These are phyloP conservation scores for Cyathus striatus DNA, from an alignment of 768 basidiomycete species.

Conservation along the genomic window DNA sequence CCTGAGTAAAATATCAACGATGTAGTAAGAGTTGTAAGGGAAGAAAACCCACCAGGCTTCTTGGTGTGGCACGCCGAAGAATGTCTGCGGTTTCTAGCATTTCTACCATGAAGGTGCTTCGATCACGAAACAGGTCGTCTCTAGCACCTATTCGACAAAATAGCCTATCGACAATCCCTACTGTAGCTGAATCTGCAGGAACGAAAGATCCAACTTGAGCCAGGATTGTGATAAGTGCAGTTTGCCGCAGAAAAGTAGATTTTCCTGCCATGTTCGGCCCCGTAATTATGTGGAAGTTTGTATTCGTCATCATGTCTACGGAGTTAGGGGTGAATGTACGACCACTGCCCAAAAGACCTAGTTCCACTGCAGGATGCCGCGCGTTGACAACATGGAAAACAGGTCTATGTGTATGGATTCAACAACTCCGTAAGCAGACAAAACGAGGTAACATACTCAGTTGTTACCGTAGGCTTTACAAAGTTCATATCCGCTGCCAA, in stretches of 20 bases:
- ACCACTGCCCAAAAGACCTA: slow-evolving; percentile 69
- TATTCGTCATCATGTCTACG: slow-evolving; percentile 50
- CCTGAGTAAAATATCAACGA: no score
- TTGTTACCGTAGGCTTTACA: slow-evolving; percentile 61
- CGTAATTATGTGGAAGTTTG: slow-evolving; percentile 78
- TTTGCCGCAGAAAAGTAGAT: slow-evolving; percentile 89
- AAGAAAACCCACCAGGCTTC: slow-evolving; percentile 62
- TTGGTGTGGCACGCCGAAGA: slow-evolving; percentile 73
- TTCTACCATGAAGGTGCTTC: slow-evolving; percentile 98
- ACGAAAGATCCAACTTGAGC: slow-evolving; percentile 94
- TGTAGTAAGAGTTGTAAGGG: no score
- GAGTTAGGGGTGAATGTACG: slow-evolving; percentile 86
- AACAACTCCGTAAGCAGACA: background rate
- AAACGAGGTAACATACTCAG: slow-evolving; percentile 47
- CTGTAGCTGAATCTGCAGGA: slow-evolving; percentile 72
- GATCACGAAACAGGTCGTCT: slow-evolving; percentile 89
- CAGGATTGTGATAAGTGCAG: slow-evolving; percentile 82
- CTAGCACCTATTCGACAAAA: slow-evolving; percentile 95
- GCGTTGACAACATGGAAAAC: slow-evolving; percentile 71
- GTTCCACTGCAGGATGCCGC: slow-evolving; percentile 90
- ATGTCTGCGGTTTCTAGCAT: slow-evolving; percentile 95
- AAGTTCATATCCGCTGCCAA: slow-evolving; percentile 77
- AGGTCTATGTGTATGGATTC: slow-evolving; percentile 25
- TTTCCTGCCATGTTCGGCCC: slow-evolving; percentile 98
- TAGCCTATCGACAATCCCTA: slow-evolving; percentile 87